A percentile compares a stretch with the other conserved stretches of the same genome.
phyloP scores from a whole-genome alignment of 139 green algal genomes.

The Chlorella sp. region DNA sequence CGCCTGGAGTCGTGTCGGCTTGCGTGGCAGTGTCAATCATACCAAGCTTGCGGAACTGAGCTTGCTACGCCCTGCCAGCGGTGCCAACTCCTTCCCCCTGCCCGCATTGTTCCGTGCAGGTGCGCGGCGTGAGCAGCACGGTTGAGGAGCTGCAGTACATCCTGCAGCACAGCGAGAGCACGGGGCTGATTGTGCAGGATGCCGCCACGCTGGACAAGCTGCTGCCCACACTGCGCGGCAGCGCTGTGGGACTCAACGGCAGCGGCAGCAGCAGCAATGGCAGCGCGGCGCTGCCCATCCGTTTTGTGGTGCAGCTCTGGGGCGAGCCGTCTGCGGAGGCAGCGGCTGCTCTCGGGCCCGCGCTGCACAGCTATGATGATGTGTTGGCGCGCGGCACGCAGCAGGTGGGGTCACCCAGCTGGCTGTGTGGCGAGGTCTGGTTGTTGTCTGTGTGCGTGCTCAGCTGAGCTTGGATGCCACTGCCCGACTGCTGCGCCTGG shows the following conservation, averaged over 20 bases:
- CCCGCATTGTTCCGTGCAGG: conserved; percentile 47
- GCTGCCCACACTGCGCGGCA: conserved; percentile 52
- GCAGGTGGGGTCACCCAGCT: background rate
- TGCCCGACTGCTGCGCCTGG: too few relatives aligned
- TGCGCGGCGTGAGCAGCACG: conserved; percentile 77
- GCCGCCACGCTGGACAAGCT: conserved; percentile 72
- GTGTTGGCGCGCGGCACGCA: conserved; percentile 52
- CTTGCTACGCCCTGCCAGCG: too few relatives aligned
- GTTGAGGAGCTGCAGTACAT: conserved; percentile 90
- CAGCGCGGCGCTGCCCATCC: background rate
- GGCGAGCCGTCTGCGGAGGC: conserved; percentile 43
- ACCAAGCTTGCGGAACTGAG: too few relatives aligned
- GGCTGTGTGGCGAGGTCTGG: background rate
- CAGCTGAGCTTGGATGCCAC: too few relatives aligned
- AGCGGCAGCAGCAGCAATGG: conserved; percentile 52
- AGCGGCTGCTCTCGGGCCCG: conserved; percentile 6
- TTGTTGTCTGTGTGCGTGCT: too few relatives aligned
- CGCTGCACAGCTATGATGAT: conserved; percentile 65
- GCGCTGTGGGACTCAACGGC: background rate
- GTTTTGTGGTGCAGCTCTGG: conserved; percentile 88
- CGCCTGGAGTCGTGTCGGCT: too few relatives aligned
- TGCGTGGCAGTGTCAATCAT: too few relatives aligned
- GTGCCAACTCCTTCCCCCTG: background rate
- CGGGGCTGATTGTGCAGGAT: conserved; percentile 83
- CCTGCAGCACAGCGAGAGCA: conserved; percentile 66